These are phyloP conservation scores for Eustoma russellianum DNA, from an alignment of 257 asterid genomes.

Conservation along the genomic window DNA sequence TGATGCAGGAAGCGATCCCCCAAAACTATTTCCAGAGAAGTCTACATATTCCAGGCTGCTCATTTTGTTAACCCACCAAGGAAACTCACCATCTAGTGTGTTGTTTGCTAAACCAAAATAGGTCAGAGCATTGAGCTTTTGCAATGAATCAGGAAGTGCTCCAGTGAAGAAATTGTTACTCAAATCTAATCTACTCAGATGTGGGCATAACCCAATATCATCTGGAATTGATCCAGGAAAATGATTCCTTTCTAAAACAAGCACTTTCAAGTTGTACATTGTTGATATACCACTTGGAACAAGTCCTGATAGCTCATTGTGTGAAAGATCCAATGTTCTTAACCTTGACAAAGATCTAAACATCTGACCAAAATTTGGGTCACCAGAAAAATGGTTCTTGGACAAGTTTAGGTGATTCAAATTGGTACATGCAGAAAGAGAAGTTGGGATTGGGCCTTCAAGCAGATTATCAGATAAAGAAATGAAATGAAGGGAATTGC, in stretches of 20 bases:
- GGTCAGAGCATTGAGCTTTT: slow-evolving; percentile 29
- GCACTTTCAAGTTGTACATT: slow-evolving; percentile 59
- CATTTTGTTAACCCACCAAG: slow-evolving; percentile 52
- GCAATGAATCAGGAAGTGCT: slow-evolving; percentile 43
- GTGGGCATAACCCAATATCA: slow-evolving; percentile 75
- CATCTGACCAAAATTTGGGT: slow-evolving; percentile 34
- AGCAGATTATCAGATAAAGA: slow-evolving; percentile 46
- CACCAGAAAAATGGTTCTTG: slow-evolving; percentile 57
- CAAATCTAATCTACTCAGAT: slow-evolving; percentile 42
- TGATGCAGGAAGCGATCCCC: slow-evolving; percentile 47
- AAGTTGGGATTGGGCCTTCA: slow-evolving; percentile 53
- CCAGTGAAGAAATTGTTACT: slow-evolving; percentile 48
- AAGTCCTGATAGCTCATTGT: slow-evolving; percentile 45
- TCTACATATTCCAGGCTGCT: slow-evolving; percentile 41
- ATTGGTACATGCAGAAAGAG: slow-evolving; percentile 31
- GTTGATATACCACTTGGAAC: slow-evolving; percentile 43
- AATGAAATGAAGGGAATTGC: slow-evolving; percentile 40
- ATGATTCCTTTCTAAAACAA: slow-evolving; percentile 39
- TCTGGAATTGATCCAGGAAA: slow-evolving; percentile 56
- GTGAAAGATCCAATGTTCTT: slow-evolving; percentile 65
- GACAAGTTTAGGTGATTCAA: slow-evolving; percentile 67
- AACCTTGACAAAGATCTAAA: slow-evolving; percentile 52
- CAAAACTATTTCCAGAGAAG: slow-evolving; percentile 47
- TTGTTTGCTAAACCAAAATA: slow-evolving; percentile 42
- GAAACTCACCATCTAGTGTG: slow-evolving; percentile 54